Conservation (phyloP, 805 yeast species). For the Monosporozyma siamensis region DNA sequence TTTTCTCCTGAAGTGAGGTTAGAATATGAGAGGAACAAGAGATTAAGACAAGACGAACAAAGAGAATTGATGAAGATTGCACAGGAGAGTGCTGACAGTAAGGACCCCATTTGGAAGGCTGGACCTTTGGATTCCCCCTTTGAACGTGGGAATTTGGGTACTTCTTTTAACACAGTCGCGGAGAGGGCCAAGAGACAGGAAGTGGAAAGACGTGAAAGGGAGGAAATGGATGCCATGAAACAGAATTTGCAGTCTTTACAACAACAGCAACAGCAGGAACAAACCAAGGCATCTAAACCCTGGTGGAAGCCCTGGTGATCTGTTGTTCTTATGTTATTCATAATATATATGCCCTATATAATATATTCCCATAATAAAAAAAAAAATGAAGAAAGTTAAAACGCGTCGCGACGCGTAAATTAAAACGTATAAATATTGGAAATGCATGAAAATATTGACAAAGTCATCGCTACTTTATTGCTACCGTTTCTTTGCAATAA, state of each 20-base stretch:
- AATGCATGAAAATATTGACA: too few species aligned
- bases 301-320: slow-evolving; percentile 12
- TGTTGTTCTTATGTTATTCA: background rate
- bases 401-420: slow-evolving; percentile 1
- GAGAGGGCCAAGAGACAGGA: slow-evolving; percentile 2
- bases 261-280: background rate
- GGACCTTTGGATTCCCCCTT: slow-evolving; percentile 64
- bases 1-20: slow-evolving; percentile 78
- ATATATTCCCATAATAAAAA: background rate
- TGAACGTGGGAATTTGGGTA: slow-evolving; percentile 31
- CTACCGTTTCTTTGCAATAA: too few species aligned
- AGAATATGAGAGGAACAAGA: slow-evolving; percentile 58
- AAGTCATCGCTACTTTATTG: too few species aligned
- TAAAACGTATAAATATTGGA: too few species aligned
- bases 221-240: background rate
- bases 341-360: background rate
- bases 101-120: slow-evolving; percentile 78
- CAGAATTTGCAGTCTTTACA: background rate
- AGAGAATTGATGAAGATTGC: slow-evolving; percentile 60
- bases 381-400: background rate
- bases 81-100: slow-evolving; percentile 49
- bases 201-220: slow-evolving; percentile 3
- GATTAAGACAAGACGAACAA: slow-evolving; percentile 58
- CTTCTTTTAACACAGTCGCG: background rate
- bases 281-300: slow-evolving; percentile 5